phyloP scores from a whole-genome alignment of 2,329 filamentous ascomycete species.

The Pseudopyrenochaeta lycopersici region DNA sequence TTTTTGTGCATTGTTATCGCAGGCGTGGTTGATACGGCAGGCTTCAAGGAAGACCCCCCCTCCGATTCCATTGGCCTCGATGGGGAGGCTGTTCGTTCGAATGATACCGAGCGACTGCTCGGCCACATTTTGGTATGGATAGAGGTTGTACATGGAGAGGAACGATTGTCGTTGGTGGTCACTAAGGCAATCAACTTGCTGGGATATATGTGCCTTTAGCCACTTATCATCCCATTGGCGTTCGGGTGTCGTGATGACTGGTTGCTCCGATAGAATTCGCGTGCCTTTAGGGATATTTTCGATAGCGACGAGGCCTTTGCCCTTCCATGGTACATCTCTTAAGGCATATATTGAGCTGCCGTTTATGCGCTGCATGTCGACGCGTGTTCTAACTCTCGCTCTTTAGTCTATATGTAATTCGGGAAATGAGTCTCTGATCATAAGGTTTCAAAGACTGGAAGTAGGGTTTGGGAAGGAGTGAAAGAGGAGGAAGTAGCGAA shows the following conservation, averaged over 20 bases:
- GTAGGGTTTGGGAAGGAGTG: no score
- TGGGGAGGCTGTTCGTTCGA: slow-evolving; percentile 43
- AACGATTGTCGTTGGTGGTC: slow-evolving; percentile 35
- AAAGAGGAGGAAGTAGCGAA: no score
- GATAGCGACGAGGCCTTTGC: slow-evolving; percentile 53
- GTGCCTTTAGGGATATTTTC: slow-evolving; percentile 50
- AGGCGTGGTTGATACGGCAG: slow-evolving; percentile 51
- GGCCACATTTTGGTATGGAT: slow-evolving; percentile 25
- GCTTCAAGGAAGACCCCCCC: slow-evolving; percentile 47
- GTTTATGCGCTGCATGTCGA: background rate
- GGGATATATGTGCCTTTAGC: slow-evolving; percentile 14
- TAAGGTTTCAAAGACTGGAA: background rate
- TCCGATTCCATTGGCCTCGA: slow-evolving; percentile 30
- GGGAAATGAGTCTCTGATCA: background rate
- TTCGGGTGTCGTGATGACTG: slow-evolving; percentile 45
- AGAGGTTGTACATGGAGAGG: slow-evolving; percentile 41
- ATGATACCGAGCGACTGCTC: slow-evolving; percentile 42
- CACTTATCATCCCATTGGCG: slow-evolving; percentile 25
- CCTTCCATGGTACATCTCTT: slow-evolving; percentile 42
- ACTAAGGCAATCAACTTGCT: slow-evolving; percentile 29
- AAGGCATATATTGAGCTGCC: slow-evolving; percentile 18
- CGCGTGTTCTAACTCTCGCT: background rate
- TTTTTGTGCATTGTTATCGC: slow-evolving; percentile 48
- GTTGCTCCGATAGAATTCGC: slow-evolving; percentile 51
- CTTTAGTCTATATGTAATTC: background rate